Base-by-base conservation (phyloP, 2,329 filamentous ascomycete species). In the Pseudogymnoascus sp. region DNA sequence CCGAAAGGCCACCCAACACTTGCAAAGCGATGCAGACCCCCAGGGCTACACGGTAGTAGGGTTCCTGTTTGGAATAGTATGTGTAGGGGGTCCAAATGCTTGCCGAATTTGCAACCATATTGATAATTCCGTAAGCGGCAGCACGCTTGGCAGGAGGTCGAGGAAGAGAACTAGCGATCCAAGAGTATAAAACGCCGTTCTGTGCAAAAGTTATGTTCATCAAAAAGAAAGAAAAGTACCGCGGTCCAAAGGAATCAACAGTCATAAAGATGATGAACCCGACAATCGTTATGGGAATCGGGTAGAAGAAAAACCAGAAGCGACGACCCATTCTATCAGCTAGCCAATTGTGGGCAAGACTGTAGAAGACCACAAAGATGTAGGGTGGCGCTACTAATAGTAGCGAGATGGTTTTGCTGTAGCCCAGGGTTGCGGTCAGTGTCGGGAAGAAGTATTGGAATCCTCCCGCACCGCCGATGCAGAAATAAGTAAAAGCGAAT, bases 311-410 rank as follows among this genome's bases (percentile, higher is more conserved):
- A n/a, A n/a, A n/a, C n/a, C n/a, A n/a, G n/a, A n/a, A n/a, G n/a
- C n/a, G n/a, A n/a, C n/a, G n/a, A n/a, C n/a, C 68, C 13, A 67
- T 70, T 59, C 76, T 77, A 77, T 65, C 1, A n/a, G n/a, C n/a
- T n/a, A n/a, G n/a, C n/a, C n/a, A n/a, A n/a, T n/a, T n/a, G n/a
- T n/a, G n/a, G n/a, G n/a, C n/a, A n/a, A n/a, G n/a, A n/a, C 63
- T 68, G 63, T 71, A 75, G 64, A 74, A 76, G 48, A 76, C 68
- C 3, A 69, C 76, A 2, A 78, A 71, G 5, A 79, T 70, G 58
- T 79, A 80, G 0, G 78, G 78, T 0, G 79, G 79, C 1, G 75
- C 76, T 0, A 78, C 81, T 4, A 81, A 73, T 6, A 81, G 72
- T 8, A 81, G 67, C 6, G 72, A 78, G 61, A 76, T 70, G 2